phyloP scores from a whole-genome alignment of 2,329 filamentous ascomycete species.

The Colletotrichum cereale region DNA sequence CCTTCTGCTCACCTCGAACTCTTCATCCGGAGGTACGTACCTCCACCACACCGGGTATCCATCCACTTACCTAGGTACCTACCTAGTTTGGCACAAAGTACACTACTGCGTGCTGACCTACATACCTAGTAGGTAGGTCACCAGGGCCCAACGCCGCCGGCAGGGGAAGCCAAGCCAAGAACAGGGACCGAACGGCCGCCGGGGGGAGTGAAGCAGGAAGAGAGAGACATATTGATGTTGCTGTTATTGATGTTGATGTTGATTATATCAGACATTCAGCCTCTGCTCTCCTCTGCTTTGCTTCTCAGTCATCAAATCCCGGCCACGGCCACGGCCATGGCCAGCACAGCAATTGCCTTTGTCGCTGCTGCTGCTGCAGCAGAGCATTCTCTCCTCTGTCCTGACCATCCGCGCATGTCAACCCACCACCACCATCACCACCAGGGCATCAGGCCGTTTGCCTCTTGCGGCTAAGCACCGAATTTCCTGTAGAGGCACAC shows the following conservation, averaged over 20 bases:
- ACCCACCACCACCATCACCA: background rate
- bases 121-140: no score
- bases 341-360: background rate
- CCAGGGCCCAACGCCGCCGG: background rate
- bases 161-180: slow-evolving; percentile 3
- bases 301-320: background rate
- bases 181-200: background rate
- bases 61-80: background rate
- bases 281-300: background rate
- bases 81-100: background rate
- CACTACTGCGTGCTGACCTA: no score
- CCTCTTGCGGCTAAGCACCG: background rate
- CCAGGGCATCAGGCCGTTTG: background rate
- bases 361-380: background rate
- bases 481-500: background rate
- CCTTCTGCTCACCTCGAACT: background rate
- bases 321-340: background rate
- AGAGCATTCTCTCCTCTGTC: background rate
- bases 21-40: background rate
- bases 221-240: background rate
- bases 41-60: no score
- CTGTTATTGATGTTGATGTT: background rate
- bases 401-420: background rate
- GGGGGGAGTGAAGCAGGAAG: background rate
- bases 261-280: background rate